A percentile compares a stretch with the other conserved stretches of the same genome.
Conservation (phyloP, 164 flowering plant species). For the Vitis cinerea region DNA sequence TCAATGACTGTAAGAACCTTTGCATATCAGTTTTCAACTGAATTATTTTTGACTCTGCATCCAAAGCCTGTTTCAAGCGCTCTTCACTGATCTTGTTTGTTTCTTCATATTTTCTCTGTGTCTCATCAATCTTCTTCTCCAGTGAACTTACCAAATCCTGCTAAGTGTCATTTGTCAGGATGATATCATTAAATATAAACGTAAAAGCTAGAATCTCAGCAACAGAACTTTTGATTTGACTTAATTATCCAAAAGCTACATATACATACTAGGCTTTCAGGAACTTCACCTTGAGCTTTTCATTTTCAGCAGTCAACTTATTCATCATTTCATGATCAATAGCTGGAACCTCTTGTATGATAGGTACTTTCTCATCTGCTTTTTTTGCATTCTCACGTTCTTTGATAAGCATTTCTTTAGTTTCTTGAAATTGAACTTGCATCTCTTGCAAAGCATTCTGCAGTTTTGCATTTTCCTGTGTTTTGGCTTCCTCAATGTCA, state of each 20-base stretch:
- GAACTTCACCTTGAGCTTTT: constrained; percentile 35
- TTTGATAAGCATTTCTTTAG: constrained; percentile 42
- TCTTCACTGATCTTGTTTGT: constrained; percentile 79
- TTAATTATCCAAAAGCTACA: constrained; percentile 4
- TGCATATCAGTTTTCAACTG: constrained; percentile 82
- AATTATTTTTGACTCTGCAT: constrained; percentile 83
- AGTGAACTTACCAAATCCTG: constrained; percentile 73
- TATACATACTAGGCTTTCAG: background rate
- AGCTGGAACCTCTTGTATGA: constrained; percentile 61
- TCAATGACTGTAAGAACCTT: constrained; percentile 42
- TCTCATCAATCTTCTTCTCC: constrained; percentile 85
- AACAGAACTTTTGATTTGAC: background rate
- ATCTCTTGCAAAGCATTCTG: constrained; percentile 48
- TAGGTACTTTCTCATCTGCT: constrained; percentile 45
- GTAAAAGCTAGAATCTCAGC: background rate
- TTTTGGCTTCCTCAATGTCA: constrained; percentile 46
- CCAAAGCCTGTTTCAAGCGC: constrained; percentile 78
- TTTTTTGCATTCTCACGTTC: constrained; percentile 52
- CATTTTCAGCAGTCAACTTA: constrained; percentile 36
- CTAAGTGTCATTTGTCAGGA: constrained; percentile 9
- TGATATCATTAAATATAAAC: background rate
- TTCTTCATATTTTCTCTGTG: constrained; percentile 84
- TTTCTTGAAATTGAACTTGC: constrained; percentile 55
- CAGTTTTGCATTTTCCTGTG: constrained; percentile 35
- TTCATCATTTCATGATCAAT: constrained; percentile 55